A percentile compares a stretch with the other conserved stretches of the same genome.
These are phyloP conservation scores for Cerioporus squamosus DNA, from an alignment of 1,284 basidiomycete genomes.

Conservation along the genomic window DNA sequence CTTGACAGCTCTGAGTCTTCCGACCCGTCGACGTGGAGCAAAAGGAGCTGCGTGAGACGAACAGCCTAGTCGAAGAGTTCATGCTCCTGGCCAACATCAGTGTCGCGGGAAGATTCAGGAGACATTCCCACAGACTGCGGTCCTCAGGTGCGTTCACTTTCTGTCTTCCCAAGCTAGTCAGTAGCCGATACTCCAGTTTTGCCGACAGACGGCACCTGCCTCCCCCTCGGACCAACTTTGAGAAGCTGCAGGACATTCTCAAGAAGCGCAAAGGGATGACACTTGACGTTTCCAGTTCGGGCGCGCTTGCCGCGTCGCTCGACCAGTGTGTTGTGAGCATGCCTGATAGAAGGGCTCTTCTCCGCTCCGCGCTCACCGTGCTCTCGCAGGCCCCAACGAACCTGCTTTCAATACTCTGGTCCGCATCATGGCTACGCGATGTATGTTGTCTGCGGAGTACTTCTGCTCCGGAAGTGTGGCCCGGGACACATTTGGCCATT, in stretches of 20 bases:
- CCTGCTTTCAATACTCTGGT: slow-evolving; percentile 97
- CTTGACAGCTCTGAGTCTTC: slow-evolving; percentile 91
- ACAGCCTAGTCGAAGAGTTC: slow-evolving; percentile 98
- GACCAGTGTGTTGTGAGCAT: slow-evolving; percentile 61
- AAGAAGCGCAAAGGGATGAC: slow-evolving; percentile 83
- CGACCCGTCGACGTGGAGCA: slow-evolving; percentile 97
- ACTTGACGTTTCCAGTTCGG: slow-evolving; percentile 93
- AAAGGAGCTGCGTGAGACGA: slow-evolving; percentile 92
- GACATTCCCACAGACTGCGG: slow-evolving; percentile 94
- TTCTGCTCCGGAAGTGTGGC: slow-evolving; percentile 96
- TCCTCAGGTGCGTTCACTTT: slow-evolving; percentile 67
- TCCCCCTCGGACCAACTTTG: slow-evolving; percentile 94
- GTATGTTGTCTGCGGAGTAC: slow-evolving; percentile 98
- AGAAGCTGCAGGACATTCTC: slow-evolving; percentile 94
- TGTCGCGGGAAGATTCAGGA: slow-evolving; percentile 94
- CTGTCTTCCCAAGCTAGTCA: slow-evolving; percentile 5
- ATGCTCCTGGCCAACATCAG: slow-evolving; percentile 98
- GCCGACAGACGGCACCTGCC: slow-evolving; percentile 83
- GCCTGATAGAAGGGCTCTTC: slow-evolving; percentile 9
- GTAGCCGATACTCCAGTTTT: slow-evolving; percentile 7
- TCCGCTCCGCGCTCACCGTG: neutral
- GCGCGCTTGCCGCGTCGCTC: slow-evolving; percentile 87
- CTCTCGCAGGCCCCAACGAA: slow-evolving; percentile 63
- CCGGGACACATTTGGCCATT: slow-evolving; percentile 93
- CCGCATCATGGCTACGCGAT: slow-evolving; percentile 98